These are phyloP conservation scores for Puccinia polysora DNA, from an alignment of 1,284 basidiomycete species.

Conservation along the genomic window DNA sequence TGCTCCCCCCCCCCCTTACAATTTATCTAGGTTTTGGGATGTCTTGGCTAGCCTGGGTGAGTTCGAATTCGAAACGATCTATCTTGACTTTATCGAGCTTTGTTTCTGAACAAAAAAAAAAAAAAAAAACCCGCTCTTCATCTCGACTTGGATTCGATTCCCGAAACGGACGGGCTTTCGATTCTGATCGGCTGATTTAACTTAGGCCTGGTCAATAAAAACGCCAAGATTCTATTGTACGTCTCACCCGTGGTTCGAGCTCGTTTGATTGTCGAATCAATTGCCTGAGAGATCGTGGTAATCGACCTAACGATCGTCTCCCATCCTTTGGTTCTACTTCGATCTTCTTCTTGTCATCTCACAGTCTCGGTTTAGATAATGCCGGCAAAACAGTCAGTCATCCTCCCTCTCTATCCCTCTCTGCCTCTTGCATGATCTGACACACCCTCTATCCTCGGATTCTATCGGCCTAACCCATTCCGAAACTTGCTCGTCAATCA, in stretches of 20 bases:
- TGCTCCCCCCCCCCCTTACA: too few species aligned
- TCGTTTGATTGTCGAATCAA: background rate
- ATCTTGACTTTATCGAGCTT: too few species aligned
- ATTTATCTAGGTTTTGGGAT: conserved; percentile 57
- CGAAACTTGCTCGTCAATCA: background rate
- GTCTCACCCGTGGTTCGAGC: conserved; percentile 54
- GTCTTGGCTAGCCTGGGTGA: conserved; percentile 80
- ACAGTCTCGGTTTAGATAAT: conserved; percentile 70
- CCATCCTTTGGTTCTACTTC: background rate
- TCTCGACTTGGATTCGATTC: background rate
- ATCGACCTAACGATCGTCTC: background rate
- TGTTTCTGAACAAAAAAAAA: background rate
- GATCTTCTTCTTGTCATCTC: background rate
- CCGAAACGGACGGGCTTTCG: background rate
- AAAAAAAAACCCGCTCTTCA: background rate
- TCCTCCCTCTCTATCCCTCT: background rate
- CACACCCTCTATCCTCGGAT: background rate
- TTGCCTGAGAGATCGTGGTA: too few species aligned
- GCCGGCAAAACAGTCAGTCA: conserved; percentile 91
- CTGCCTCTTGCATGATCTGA: background rate
- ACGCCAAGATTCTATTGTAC: conserved; percentile 98
- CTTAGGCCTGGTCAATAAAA: conserved; percentile 91
- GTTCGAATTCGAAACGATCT: too few species aligned
- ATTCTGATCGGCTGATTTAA: background rate
- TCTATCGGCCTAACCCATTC: background rate